These are phyloP conservation scores for Pilobolus umbonatus DNA, from an alignment of 192 early-diverging fungal genomes.

Conservation along the genomic window DNA sequence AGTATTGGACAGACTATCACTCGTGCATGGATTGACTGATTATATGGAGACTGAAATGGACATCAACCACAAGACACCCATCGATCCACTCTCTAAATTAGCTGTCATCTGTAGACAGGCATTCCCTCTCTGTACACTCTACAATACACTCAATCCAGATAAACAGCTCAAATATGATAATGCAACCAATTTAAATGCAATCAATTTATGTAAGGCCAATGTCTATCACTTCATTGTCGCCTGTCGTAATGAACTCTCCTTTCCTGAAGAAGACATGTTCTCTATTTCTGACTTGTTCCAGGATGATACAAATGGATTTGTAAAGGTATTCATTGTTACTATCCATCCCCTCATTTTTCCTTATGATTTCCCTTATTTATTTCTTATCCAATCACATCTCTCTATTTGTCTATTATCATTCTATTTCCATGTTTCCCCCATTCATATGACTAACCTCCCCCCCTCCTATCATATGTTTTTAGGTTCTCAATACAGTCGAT, in stretches of 20 bases:
- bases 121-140: conserved; percentile 63
- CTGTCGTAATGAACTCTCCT: conserved; percentile 71
- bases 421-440: no score
- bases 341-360: background rate
- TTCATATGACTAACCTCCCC: no score
- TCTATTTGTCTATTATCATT: conserved; percentile 49
- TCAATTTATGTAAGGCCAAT: conserved; percentile 76
- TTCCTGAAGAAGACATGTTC: conserved; percentile 74
- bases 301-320: conserved; percentile 95
- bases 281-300: conserved; percentile 85
- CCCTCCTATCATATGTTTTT: background rate
- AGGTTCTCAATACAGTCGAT: conserved; percentile 82
- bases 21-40: conserved; percentile 63
- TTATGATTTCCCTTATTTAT: background rate
- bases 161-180: conserved; percentile 50
- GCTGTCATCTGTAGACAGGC: conserved; percentile 72
- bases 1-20: conserved; percentile 61
- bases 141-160: conserved; percentile 62
- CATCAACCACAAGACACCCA: background rate
- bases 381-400: background rate
- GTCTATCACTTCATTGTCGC: conserved; percentile 86
- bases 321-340: conserved; percentile 64
- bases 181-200: conserved; percentile 40
- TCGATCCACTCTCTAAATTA: conserved; percentile 64
- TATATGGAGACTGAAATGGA: conserved; percentile 40